Conservation (phyloP, 768 basidiomycete genomes). For the Agaricus bisporus region DNA sequence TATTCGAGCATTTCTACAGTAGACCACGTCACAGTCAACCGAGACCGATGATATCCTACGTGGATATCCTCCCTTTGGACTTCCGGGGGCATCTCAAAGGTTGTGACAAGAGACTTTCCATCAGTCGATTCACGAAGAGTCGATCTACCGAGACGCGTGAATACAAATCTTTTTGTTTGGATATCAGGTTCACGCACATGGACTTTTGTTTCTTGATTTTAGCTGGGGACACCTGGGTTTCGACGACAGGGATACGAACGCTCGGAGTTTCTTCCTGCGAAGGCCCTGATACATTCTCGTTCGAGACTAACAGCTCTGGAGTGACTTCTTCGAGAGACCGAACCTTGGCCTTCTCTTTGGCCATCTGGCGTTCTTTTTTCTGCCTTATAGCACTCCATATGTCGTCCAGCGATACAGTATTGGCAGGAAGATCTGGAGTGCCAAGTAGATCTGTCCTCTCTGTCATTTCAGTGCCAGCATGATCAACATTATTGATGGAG, state of each 20-base stretch:
- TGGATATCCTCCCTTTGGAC: slow-evolving; percentile 71
- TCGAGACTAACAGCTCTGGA: slow-evolving; percentile 26
- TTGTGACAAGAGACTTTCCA: slow-evolving; percentile 63
- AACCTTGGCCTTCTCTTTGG: slow-evolving; percentile 63
- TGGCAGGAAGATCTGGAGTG: slow-evolving; percentile 27
- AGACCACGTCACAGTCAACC: slow-evolving; percentile 64
- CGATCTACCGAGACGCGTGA: slow-evolving; percentile 35
- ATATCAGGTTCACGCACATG: slow-evolving; percentile 37
- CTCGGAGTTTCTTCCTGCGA: slow-evolving; percentile 23
- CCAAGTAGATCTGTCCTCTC: too few species aligned
- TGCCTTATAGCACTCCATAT: slow-evolving; percentile 64
- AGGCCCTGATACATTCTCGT: neutral
- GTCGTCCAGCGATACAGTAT: slow-evolving; percentile 41
- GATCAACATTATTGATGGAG: slow-evolving; percentile 33
- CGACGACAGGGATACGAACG: slow-evolving; percentile 32
- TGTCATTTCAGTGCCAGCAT: too few species aligned
- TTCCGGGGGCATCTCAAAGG: slow-evolving; percentile 61
- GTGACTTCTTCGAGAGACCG: slow-evolving; percentile 52
- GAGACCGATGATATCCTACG: slow-evolving; percentile 61
- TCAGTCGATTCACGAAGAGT: slow-evolving; percentile 68
- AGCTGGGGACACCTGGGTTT: slow-evolving; percentile 31
- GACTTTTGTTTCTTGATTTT: slow-evolving; percentile 56
- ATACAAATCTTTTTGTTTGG: slow-evolving; percentile 11
- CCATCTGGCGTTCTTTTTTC: slow-evolving; percentile 61
- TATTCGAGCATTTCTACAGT: slow-evolving; percentile 53